Evolutionary conservation across 352 stramenopile genomes (phyloP), one percentile per base, ranked within the genome.

Genomic region (Phytophthora pisi): DNA sequence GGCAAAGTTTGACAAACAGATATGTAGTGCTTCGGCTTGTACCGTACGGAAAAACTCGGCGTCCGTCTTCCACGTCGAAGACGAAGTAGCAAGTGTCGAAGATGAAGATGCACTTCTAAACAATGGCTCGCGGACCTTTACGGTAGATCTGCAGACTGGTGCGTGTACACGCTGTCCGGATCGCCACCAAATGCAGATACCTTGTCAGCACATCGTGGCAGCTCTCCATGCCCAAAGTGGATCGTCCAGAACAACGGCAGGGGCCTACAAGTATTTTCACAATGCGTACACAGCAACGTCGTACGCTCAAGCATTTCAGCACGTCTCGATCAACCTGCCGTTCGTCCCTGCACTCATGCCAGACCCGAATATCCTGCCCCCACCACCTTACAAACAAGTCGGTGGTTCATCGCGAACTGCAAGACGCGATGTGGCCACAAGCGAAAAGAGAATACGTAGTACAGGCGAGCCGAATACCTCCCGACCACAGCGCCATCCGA

Each of bases 141-240:
- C 20, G 1, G 52, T 61, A 2, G 16, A 61, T 4, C 26, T 57
- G 34, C n/a, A 20, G 1, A 30, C 20, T 7, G 52, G 61, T 9
- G 9, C 0, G 7, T 68, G 52, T 16, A 46, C 31, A 8, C 52
- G 45, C 0, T 68, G 61, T 16, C 9, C 43, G 1, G 61, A 68
- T 55, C 52, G 51, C 1, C 43, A 54, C 5, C 61, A 68, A 9
- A 30, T 68, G 0, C 36, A 57, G 15, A 30, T 68, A n/a, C 61
- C 53, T 13, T 68, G 61, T 40, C 53, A 53, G 2, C 61, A 68
- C 20, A 57, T 58, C 8, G 13, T 68, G 3, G 52, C 61, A 18
- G 45, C 61, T 23, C 15, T 57, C 6, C 50, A 51, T 46, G 43
- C 16, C 18, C 18, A 57, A 23, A 57, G 20, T 40, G 30, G 43